These are phyloP conservation scores for Harringtonia aguacate DNA, from an alignment of 2,329 filamentous ascomycete species.

Conservation along the genomic window DNA sequence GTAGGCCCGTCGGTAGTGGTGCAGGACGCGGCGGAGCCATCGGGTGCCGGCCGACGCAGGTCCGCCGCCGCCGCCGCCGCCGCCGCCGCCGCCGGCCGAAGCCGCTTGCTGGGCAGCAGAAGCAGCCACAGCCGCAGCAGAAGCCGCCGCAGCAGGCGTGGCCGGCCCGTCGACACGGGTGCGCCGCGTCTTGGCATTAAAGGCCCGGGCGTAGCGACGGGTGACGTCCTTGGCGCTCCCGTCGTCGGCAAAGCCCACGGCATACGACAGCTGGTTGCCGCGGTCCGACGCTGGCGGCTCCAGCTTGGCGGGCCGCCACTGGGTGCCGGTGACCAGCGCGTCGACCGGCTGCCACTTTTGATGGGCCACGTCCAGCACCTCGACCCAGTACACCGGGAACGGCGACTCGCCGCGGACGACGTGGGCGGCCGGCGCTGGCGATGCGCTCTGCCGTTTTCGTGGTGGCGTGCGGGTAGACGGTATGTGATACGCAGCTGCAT, in stretches of 20 bases:
- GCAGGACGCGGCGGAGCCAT: conserved; percentile 46
- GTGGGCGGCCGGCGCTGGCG: conserved; percentile 24
- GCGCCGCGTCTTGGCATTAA: conserved; percentile 80
- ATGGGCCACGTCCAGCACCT: conserved; percentile 73
- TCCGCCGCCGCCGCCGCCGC: not conserved
- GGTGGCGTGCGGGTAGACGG: conserved; percentile 14
- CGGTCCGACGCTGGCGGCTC: conserved; percentile 75
- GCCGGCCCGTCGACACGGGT: conserved; percentile 55
- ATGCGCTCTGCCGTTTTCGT: too few relatives aligned
- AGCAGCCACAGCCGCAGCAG: not conserved
- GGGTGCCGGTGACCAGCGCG: conserved; percentile 67
- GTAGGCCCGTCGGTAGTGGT: conserved; percentile 30
- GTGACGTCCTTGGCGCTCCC: conserved; percentile 77
- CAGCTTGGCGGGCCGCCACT: conserved; percentile 64
- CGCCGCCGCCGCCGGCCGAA: not conserved
- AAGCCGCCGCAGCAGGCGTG: conserved; percentile 6
- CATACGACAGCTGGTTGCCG: conserved; percentile 72
- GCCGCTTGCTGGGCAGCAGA: not conserved
- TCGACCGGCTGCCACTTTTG: conserved; percentile 92
- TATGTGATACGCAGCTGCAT: conserved; percentile 41
- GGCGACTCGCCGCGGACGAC: conserved; percentile 57
- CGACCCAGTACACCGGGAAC: conserved; percentile 88
- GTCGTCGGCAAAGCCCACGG: conserved; percentile 74
- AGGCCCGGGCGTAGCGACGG: conserved; percentile 74
- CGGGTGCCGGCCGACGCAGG: conserved; percentile 9